phyloP scores from a whole-genome alignment of 805 yeast genomes.

The Yarrowia porcina region DNA sequence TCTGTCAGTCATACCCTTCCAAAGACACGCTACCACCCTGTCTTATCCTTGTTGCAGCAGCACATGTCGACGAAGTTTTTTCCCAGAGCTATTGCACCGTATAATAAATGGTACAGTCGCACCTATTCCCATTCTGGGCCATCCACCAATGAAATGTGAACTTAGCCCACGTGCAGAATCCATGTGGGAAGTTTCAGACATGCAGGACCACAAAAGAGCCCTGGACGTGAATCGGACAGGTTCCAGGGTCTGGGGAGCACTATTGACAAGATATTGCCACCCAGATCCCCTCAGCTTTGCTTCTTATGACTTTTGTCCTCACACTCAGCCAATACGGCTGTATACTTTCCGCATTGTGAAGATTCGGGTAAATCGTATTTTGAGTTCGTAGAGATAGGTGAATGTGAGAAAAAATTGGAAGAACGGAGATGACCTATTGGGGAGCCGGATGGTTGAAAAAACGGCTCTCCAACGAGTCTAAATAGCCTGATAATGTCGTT shows the following conservation, averaged over 20 bases:
- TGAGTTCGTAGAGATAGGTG: background rate
- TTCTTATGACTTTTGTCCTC: background rate
- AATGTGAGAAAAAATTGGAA: background rate
- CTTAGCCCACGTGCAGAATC: conserved; percentile 24
- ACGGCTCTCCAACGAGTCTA: background rate
- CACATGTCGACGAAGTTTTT: background rate
- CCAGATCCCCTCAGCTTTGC: background rate
- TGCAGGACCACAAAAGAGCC: background rate
- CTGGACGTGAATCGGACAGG: background rate
- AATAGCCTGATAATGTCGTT: background rate
- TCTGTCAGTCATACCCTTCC: too few relatives aligned
- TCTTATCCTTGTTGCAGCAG: background rate
- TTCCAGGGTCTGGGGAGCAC: background rate
- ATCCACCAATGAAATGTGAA: conserved; percentile 17
- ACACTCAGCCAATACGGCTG: background rate
- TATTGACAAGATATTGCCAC: too few relatives aligned
- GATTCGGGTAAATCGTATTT: background rate
- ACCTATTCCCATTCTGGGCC: background rate
- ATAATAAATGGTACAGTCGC: background rate
- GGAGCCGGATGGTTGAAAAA: background rate
- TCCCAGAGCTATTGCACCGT: background rate
- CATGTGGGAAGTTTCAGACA: conserved; percentile 22
- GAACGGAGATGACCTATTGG: background rate
- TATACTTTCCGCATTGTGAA: conserved; percentile 8
- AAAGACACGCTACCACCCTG: background rate